Evolutionary conservation across 805 yeast genomes (phyloP).

Genomic region (Candida stauntonica): DNA sequence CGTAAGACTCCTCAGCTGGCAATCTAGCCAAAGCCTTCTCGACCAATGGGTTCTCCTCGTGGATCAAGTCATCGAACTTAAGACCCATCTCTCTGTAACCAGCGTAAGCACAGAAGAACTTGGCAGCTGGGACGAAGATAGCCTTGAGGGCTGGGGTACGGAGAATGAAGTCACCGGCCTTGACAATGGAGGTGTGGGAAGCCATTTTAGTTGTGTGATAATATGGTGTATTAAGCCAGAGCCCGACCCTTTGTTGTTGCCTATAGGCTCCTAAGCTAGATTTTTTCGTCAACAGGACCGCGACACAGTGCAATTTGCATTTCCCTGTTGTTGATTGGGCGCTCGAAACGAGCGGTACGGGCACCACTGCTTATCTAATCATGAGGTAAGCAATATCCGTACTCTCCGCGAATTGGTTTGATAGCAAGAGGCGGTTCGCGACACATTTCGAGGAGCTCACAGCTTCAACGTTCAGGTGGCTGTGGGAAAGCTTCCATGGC

Average conservation of each 20-base stretch:
- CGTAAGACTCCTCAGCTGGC: slow-evolving; percentile 78
- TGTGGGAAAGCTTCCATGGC: too few species aligned
- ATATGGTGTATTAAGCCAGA: too few species aligned
- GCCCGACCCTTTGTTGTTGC: too few species aligned
- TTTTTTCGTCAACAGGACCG: too few species aligned
- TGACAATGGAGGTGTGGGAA: slow-evolving; percentile 59
- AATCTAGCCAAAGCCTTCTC: slow-evolving; percentile 87
- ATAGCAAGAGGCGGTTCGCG: too few species aligned
- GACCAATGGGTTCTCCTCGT: slow-evolving; percentile 82
- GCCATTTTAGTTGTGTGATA: slow-evolving; percentile 10
- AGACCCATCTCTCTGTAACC: slow-evolving; percentile 97
- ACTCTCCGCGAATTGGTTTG: too few species aligned
- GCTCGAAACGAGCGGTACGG: background rate
- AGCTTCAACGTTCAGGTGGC: too few species aligned
- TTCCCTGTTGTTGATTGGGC: slow-evolving; percentile 1
- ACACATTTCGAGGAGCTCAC: too few species aligned
- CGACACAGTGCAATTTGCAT: background rate
- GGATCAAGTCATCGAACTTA: slow-evolving; percentile 80
- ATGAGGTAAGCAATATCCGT: too few species aligned
- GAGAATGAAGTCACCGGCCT: slow-evolving; percentile 72
- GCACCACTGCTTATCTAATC: background rate
- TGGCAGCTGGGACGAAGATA: slow-evolving; percentile 75
- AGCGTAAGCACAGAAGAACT: slow-evolving; percentile 63
- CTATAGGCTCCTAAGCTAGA: too few species aligned
- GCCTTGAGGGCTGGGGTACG: slow-evolving; percentile 75